A percentile compares a stretch with the other conserved stretches of the same genome.
Evolutionary conservation across 768 basidiomycete species (phyloP).

Genomic region (Paxillus ammoniavirescens): DNA sequence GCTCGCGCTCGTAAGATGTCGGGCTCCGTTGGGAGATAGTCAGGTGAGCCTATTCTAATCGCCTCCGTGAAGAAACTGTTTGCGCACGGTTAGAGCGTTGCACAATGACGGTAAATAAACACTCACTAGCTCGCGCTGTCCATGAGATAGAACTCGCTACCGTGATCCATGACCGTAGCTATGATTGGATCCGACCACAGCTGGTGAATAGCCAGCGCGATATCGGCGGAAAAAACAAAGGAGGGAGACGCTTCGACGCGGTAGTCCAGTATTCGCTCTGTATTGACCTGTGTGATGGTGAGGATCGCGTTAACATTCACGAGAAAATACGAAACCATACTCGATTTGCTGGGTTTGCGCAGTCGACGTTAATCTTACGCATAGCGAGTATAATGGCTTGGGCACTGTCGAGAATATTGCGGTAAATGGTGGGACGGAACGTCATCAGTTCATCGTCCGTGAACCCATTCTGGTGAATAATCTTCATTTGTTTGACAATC

Average conservation of each 20-base stretch:
- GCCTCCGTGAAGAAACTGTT: conserved; percentile 83
- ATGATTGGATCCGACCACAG: conserved; percentile 72
- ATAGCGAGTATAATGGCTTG: conserved; percentile 84
- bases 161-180: conserved; percentile 49
- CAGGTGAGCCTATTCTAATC: conserved; percentile 73
- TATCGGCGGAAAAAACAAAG: conserved; percentile 55
- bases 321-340: conserved; percentile 10
- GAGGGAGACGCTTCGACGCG: conserved; percentile 39
- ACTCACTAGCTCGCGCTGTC: conserved; percentile 89
- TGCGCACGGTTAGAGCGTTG: not conserved
- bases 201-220: conserved; percentile 66
- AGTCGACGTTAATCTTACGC: conserved; percentile 83
- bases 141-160: conserved; percentile 88
- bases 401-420: conserved; percentile 86
- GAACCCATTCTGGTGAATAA: conserved; percentile 93
- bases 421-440: conserved; percentile 78
- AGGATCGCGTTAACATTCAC: not conserved
- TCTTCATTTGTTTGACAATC: conserved; percentile 99
- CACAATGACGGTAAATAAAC: not conserved
- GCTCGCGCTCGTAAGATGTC: conserved; percentile 88
- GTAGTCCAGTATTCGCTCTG: conserved; percentile 64
- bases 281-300: conserved; percentile 37
- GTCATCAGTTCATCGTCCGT: conserved; percentile 70
- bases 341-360: conserved; percentile 63
- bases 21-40: conserved; percentile 82